A percentile compares a stretch with the other conserved stretches of the same genome.
Conservation (phyloP, 192 early-diverging fungal genomes). For the Paraglomus brasilianum region DNA sequence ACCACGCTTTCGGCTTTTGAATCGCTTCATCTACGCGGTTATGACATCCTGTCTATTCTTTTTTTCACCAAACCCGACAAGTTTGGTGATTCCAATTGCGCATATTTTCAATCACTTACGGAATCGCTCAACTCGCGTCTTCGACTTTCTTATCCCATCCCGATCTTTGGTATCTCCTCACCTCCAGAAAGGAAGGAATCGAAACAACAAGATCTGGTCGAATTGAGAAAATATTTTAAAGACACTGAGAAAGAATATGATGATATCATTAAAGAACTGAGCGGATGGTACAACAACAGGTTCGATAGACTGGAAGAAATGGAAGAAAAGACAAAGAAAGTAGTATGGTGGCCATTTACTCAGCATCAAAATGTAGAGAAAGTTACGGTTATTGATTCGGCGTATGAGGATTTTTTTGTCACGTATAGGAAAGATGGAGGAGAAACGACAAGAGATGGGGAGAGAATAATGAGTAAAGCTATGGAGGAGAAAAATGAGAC, state of each 20-base stretch:
- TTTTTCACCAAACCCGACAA: slow-evolving; percentile 28
- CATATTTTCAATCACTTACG: slow-evolving; percentile 56
- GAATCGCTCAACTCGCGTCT: slow-evolving; percentile 35
- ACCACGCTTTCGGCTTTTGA: slow-evolving; percentile 78
- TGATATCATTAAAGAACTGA: slow-evolving; percentile 47
- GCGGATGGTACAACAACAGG: slow-evolving; percentile 47
- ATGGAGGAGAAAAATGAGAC: too few species aligned
- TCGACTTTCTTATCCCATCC: slow-evolving; percentile 26
- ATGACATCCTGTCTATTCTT: slow-evolving; percentile 64
- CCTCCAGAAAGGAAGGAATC: slow-evolving; percentile 45
- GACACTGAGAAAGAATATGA: slow-evolving; percentile 45
- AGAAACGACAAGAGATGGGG: slow-evolving; percentile 1
- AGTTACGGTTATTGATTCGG: slow-evolving; percentile 75
- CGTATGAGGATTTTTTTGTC: slow-evolving; percentile 61
- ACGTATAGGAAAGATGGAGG: slow-evolving; percentile 45
- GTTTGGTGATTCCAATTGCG: slow-evolving; percentile 56
- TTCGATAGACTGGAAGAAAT: slow-evolving; percentile 59
- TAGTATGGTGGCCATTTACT: slow-evolving; percentile 83
- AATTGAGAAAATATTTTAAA: slow-evolving; percentile 61
- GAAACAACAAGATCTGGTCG: slow-evolving; percentile 45
- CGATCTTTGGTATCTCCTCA: slow-evolving; percentile 44
- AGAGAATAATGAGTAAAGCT: too few species aligned
- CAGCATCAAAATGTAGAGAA: slow-evolving; percentile 59
- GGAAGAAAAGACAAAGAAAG: slow-evolving; percentile 45
- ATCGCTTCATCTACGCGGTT: slow-evolving; percentile 64